phyloP scores from a whole-genome alignment of 1,284 basidiomycete genomes.

The Marasmius tenuissimus region DNA sequence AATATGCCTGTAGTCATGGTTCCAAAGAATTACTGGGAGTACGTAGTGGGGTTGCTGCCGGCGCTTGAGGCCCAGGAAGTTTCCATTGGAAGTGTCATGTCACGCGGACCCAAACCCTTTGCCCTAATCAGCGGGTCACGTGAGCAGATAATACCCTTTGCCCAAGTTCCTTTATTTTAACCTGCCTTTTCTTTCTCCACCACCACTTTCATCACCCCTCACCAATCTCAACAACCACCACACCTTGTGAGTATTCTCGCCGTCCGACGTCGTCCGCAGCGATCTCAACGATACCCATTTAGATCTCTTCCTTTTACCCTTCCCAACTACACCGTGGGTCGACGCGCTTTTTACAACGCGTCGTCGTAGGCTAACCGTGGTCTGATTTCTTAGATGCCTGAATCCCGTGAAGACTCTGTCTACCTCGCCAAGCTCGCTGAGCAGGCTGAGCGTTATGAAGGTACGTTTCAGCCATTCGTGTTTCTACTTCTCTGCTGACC shows the following conservation, averaged over 20 bases:
- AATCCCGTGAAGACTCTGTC: conserved; percentile 93
- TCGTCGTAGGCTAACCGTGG: conserved; percentile 22
- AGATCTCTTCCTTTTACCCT: conserved; percentile 5
- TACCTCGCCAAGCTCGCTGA: conserved; percentile 99
- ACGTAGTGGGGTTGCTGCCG: neutral
- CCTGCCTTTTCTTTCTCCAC: conserved; percentile 23
- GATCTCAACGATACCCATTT: conserved; percentile 13
- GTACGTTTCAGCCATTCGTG: conserved; percentile 44
- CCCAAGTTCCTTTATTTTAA: conserved; percentile 43
- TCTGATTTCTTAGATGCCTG: conserved; percentile 60
- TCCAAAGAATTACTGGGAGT: neutral
- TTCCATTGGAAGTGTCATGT: conserved; percentile 1
- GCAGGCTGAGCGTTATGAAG: conserved; percentile 98
- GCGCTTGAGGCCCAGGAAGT: neutral
- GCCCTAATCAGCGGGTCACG: conserved; percentile 7
- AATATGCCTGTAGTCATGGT: neutral
- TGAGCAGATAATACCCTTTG: conserved; percentile 37
- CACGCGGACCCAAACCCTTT: conserved; percentile 2
- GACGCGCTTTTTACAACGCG: conserved; percentile 28
- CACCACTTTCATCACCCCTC: conserved; percentile 24
- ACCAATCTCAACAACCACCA: conserved; percentile 11
- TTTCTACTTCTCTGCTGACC: conserved; percentile 14
- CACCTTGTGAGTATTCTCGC: conserved; percentile 17
- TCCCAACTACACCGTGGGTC: conserved; percentile 17
- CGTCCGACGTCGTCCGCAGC: conserved; percentile 12